phyloP scores from a whole-genome alignment of 495 filamentous ascomycete species.

The Podospora comata region DNA sequence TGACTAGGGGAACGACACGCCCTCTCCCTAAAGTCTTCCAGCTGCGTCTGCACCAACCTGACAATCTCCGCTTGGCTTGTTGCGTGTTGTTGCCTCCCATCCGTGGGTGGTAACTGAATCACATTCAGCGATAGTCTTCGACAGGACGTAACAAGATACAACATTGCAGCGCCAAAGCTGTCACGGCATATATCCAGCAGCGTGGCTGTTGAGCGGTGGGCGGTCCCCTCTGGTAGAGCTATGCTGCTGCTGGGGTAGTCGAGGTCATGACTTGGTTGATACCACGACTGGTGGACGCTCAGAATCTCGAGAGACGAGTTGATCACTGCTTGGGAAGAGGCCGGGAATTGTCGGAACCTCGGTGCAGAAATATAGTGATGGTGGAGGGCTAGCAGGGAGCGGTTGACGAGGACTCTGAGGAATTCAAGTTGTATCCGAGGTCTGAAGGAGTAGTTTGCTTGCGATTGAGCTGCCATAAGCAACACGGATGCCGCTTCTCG shows the following conservation, averaged over 20 bases:
- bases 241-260: background rate
- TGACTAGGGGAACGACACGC: conserved; percentile 23
- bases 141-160: conserved; percentile 20
- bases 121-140: conserved; percentile 17
- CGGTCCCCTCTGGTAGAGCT: background rate
- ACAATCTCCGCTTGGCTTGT: background rate
- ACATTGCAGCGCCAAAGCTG: conserved; percentile 27
- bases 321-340: conserved; percentile 18
- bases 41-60: conserved; percentile 15
- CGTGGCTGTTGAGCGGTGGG: background rate
- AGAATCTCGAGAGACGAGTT: conserved; percentile 20
- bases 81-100: background rate
- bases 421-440: conserved; percentile 20
- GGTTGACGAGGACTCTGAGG: conserved; percentile 24
- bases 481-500: conserved; percentile 19
- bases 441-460: conserved; percentile 9
- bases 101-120: background rate
- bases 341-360: conserved; percentile 7
- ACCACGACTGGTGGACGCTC: conserved; percentile 14
- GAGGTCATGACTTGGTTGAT: background rate
- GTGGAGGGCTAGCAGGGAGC: conserved; percentile 24
- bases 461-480: background rate
- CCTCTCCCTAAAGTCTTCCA: conserved; percentile 13
- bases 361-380: conserved; percentile 16
- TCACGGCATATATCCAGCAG: conserved; percentile 28